Evolutionary conservation across 2,329 filamentous ascomycete genomes (phyloP).

Genomic region (Calonectria pseudoturangicola): DNA sequence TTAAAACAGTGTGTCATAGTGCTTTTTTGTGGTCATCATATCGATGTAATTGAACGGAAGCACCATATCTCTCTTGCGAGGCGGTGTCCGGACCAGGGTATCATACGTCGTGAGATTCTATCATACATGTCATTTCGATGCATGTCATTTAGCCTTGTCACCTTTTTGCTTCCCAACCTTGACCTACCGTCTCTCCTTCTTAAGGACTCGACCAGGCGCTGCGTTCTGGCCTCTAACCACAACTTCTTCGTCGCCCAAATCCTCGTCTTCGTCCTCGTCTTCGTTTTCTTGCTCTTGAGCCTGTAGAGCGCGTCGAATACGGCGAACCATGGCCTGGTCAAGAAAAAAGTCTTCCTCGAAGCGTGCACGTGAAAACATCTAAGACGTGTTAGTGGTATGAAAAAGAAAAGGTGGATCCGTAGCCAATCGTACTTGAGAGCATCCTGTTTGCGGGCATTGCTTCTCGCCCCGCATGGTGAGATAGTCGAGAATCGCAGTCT

Average conservation of each 20-base stretch:
- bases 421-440: constrained; percentile 67
- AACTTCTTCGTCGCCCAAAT: constrained; percentile 51
- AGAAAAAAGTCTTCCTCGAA: constrained; percentile 71
- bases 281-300: constrained; percentile 65
- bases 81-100: constrained; percentile 29
- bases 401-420: neutral
- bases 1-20: neutral
- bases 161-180: neutral
- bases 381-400: constrained; percentile 28
- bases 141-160: constrained; percentile 10
- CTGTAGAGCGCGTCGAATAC: constrained; percentile 73
- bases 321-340: constrained; percentile 74
- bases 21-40: neutral
- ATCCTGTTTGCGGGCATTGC: constrained; percentile 80
- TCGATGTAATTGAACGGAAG: neutral
- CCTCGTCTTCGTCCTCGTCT: constrained; percentile 59
- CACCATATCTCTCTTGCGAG: neutral
- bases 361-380: constrained; percentile 67
- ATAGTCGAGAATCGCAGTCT: constrained; percentile 75
- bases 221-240: constrained; percentile 51
- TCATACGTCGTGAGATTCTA: constrained; percentile 39
- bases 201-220: constrained; percentile 47
- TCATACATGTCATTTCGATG: constrained; percentile 7
- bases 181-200: constrained; percentile 48
- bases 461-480: constrained; percentile 66